A percentile compares a stretch with the other conserved stretches of the same genome.
Evolutionary conservation across 73 alveolate species (phyloP).

Genomic region (Tetrahymena borealis): DNA sequence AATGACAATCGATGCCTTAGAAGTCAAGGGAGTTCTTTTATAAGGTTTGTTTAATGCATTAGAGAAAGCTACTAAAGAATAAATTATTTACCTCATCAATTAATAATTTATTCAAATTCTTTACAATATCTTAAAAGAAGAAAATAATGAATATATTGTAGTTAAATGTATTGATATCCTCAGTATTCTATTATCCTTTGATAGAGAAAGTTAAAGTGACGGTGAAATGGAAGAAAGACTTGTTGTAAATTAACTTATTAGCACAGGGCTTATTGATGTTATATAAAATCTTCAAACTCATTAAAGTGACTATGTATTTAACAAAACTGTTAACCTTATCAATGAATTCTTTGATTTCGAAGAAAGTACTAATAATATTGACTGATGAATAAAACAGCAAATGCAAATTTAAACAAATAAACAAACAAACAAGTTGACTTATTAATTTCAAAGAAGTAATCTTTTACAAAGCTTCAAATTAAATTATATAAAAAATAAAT

Average conservation of each 20-base stretch:
- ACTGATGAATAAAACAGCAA: background rate
- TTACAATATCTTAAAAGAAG: background rate
- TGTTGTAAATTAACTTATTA: background rate
- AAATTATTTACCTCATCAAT: background rate
- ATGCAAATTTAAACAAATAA: too few species aligned
- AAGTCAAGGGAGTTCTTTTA: background rate
- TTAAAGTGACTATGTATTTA: background rate
- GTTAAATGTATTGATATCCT: background rate
- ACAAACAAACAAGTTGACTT: too few species aligned
- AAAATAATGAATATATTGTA: background rate
- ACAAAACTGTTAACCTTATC: background rate
- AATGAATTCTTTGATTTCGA: background rate
- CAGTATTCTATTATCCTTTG: background rate
- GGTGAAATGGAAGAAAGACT: background rate
- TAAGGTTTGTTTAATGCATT: background rate
- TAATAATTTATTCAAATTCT: background rate
- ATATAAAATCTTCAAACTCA: background rate
- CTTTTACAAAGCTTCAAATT: too few species aligned
- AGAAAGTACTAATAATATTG: too few species aligned
- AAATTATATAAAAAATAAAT: too few species aligned
- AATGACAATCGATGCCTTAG: background rate
- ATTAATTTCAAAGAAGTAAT: too few species aligned
- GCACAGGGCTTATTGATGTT: background rate
- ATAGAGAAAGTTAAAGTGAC: background rate
- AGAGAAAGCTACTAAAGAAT: background rate